Evolutionary conservation across 2,329 filamentous ascomycete genomes (phyloP), one percentile per base, ranked within the genome.

Genomic region (Pestalotiopsis sp.): DNA sequence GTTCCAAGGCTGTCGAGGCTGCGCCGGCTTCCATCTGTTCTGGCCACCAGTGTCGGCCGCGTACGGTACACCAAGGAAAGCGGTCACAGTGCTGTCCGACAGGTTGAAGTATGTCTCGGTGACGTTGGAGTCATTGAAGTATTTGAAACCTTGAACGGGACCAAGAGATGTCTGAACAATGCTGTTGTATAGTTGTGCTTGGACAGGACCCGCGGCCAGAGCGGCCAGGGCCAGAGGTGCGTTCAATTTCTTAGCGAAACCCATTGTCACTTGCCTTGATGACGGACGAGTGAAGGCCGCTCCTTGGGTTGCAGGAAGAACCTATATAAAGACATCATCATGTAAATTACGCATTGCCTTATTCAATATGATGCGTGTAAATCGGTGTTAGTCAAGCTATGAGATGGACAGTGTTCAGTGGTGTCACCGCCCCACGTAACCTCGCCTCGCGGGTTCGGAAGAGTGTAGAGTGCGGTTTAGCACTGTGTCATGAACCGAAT

Each of bases 21-120:
- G 66, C 20, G 73, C 69, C 20, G 70, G 61, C n/a, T 63, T 70
- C 70, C 71, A 74, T 38, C 73, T 64, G 7, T 69, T 63, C 45
- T 69, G 57, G 61, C 66, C 73, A 23, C 70, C 69, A 57, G 71
- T 66, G 27, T 70, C 66, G 41, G 65, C 70, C 65, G 69, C 71
- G 65, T 71, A 78, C 23, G 72, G 76, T n/a, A 78, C 75, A n/a
- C 75, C 75, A 6, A 63, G 23, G 4, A 41, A 63, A 12, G 60
- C 31, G 4, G 60, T 36, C 17, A 63, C 60, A 6, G 25, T 63
- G 60, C 36, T 41, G 9, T 63, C n/a, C 27, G 60, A 63, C 20
- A 41, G n/a, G n/a, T 63, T 63, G 12, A 36, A 63, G n/a, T 38
- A 63, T 4, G 60, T 63, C 27, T 63, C 60, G 31, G 60, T 63